Evolutionary conservation across 306 rosid genomes (phyloP).

Genomic region (Dicorynia guianensis): DNA sequence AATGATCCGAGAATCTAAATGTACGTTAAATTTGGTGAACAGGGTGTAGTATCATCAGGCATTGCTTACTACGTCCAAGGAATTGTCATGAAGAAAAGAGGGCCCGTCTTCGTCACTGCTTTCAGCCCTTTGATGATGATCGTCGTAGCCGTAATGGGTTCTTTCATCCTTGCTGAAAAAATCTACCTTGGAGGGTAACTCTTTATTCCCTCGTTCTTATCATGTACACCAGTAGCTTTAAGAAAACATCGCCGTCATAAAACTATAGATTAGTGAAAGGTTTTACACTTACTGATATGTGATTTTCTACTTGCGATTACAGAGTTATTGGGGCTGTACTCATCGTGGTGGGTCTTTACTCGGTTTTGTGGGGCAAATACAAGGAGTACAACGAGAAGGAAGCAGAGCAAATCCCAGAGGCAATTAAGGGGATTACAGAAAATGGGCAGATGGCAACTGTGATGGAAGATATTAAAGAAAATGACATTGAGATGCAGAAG

Average conservation of each 20-base stretch:
- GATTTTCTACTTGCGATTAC: constrained; percentile 18
- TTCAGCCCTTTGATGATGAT: constrained; percentile 97
- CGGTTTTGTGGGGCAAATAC: constrained; percentile 89
- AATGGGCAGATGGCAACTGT: constrained; percentile 47
- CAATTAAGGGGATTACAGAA: constrained; percentile 42
- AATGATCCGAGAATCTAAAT: neutral
- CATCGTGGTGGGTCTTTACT: constrained; percentile 83
- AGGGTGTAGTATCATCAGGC: constrained; percentile 82
- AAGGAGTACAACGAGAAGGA: constrained; percentile 73
- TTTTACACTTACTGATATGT: neutral
- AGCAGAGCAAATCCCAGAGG: constrained; percentile 43
- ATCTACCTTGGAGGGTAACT: constrained; percentile 85
- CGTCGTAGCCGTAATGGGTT: constrained; percentile 83
- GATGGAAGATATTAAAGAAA: constrained; percentile 49
- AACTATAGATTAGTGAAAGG: neutral
- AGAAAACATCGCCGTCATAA: constrained; percentile 33
- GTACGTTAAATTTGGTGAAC: constrained; percentile 33
- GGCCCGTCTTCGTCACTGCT: constrained; percentile 93
- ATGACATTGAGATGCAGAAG: constrained; percentile 58
- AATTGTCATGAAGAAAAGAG: constrained; percentile 77
- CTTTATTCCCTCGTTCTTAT: constrained; percentile 23
- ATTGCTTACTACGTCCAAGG: constrained; percentile 85
- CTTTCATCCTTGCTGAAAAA: constrained; percentile 84
- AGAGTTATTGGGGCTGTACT: constrained; percentile 75
- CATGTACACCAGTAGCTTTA: constrained; percentile 20